These are phyloP conservation scores for Clathrus columnatus DNA, from an alignment of 768 basidiomycete species.

Conservation along the genomic window DNA sequence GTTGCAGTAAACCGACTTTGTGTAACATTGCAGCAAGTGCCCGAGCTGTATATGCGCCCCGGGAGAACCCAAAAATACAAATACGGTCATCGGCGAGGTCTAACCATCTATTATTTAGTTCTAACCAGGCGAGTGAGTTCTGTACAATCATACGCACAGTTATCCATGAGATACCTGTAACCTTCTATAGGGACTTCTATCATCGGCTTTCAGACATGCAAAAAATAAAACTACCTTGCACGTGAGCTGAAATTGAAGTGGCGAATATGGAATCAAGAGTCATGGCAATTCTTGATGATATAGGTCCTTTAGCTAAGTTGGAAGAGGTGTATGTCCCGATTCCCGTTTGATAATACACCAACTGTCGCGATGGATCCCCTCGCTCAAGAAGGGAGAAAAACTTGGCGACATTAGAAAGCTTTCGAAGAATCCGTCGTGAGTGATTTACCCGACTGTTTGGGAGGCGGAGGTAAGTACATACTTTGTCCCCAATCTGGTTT, in stretches of 20 bases:
- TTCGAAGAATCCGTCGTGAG: background rate
- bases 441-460: background rate
- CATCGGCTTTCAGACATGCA: background rate
- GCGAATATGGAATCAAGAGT: slow-evolving; percentile 18
- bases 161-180: slow-evolving; percentile 22
- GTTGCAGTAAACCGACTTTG: slow-evolving; percentile 17
- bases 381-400: slow-evolving; percentile 26
- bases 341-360: slow-evolving; percentile 21
- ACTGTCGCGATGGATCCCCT: slow-evolving; percentile 22
- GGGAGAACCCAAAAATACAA: slow-evolving; percentile 31
- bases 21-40: slow-evolving; percentile 27
- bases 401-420: slow-evolving; percentile 21
- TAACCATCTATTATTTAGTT: background rate
- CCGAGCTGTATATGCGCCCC: slow-evolving; percentile 30
- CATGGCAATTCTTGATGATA: slow-evolving; percentile 14
- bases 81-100: slow-evolving; percentile 21
- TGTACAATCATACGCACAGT: slow-evolving; percentile 10
- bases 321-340: slow-evolving; percentile 14
- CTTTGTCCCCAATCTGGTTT: slow-evolving; percentile 39
- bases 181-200: slow-evolving; percentile 11
- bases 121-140: background rate
- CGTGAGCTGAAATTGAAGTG: slow-evolving; percentile 11
- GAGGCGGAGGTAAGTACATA: slow-evolving; percentile 20
- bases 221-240: slow-evolving; percentile 4
- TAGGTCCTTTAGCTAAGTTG: slow-evolving; percentile 2